Percentiles rank a stretch among this genome's conserved stretches.
Evolutionary conservation across 805 yeast genomes (phyloP).

Genomic region (Ogataea nitratoaversa): DNA sequence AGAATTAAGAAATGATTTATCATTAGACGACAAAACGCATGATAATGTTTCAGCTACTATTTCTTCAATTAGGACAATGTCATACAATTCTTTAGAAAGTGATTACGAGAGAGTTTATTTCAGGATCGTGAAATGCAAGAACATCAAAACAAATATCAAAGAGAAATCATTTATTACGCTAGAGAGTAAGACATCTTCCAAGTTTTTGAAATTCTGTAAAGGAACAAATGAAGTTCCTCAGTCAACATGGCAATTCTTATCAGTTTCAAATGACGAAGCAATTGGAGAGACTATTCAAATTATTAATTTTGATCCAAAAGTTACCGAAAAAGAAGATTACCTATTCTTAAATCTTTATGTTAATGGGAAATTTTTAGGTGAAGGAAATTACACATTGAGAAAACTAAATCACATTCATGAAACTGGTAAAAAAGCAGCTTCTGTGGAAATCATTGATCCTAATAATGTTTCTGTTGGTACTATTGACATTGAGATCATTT

Average conservation of each 20-base stretch:
- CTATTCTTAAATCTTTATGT: constrained; percentile 53
- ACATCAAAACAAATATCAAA: constrained; percentile 8
- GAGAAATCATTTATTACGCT: constrained; percentile 47
- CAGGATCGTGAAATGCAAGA: constrained; percentile 44
- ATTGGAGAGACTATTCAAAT: constrained; percentile 69
- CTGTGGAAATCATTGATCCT: constrained; percentile 38
- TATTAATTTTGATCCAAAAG: constrained; percentile 48
- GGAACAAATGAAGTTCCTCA: constrained; percentile 57
- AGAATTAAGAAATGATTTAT: constrained; percentile 54
- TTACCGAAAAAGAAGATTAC: constrained; percentile 46
- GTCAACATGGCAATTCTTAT: constrained; percentile 63
- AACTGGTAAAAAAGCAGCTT: constrained; percentile 40
- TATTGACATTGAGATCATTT: constrained; percentile 53
- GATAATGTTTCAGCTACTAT: constrained; percentile 43
- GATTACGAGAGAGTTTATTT: constrained; percentile 59
- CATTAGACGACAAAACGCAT: background rate
- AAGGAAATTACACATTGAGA: constrained; percentile 44
- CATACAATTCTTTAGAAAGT: constrained; percentile 59
- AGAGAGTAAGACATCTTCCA: constrained; percentile 49
- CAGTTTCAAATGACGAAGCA: constrained; percentile 66
- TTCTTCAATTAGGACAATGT: constrained; percentile 59
- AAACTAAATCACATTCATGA: constrained; percentile 24
- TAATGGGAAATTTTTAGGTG: constrained; percentile 62
- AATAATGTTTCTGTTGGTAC: constrained; percentile 40
- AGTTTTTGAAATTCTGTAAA: constrained; percentile 53